phyloP scores from a whole-genome alignment of 495 filamentous ascomycete species.

The Xylaria intraflava region DNA sequence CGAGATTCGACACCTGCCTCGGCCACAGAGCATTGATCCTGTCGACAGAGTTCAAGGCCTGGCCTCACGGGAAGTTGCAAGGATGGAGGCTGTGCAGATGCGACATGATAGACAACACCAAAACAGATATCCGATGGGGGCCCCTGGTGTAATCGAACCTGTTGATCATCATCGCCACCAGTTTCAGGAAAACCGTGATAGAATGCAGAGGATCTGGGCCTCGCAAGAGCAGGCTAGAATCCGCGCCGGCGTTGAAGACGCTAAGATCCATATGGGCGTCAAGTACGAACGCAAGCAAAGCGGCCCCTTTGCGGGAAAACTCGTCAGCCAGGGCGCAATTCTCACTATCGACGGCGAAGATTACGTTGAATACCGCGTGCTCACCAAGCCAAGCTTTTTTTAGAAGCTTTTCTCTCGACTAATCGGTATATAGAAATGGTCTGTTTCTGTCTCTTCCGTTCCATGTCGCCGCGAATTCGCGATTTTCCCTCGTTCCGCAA shows the following conservation, averaged over 20 bases:
- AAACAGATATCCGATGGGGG: conserved; percentile 18
- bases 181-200: conserved; percentile 37
- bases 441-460: neutral
- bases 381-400: conserved; percentile 49
- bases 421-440: neutral
- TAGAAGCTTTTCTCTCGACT: conserved; percentile 1
- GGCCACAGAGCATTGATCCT: conserved; percentile 18
- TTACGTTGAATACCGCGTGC: conserved; percentile 51
- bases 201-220: conserved; percentile 42
- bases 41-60: conserved; percentile 35
- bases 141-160: conserved; percentile 5
- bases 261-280: conserved; percentile 45
- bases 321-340: conserved; percentile 45
- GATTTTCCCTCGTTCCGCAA: neutral
- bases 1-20: conserved; percentile 16
- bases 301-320: conserved; percentile 46
- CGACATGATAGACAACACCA: conserved; percentile 33
- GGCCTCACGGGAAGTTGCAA: conserved; percentile 38
- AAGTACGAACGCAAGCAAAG: conserved; percentile 49
- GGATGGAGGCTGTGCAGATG: conserved; percentile 35
- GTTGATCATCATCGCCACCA: conserved; percentile 20
- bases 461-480: neutral
- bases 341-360: conserved; percentile 53
- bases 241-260: conserved; percentile 35
- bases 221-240: conserved; percentile 38